Conservation (phyloP, 306 rosid genomes). For the Acmispon strigosus region DNA sequence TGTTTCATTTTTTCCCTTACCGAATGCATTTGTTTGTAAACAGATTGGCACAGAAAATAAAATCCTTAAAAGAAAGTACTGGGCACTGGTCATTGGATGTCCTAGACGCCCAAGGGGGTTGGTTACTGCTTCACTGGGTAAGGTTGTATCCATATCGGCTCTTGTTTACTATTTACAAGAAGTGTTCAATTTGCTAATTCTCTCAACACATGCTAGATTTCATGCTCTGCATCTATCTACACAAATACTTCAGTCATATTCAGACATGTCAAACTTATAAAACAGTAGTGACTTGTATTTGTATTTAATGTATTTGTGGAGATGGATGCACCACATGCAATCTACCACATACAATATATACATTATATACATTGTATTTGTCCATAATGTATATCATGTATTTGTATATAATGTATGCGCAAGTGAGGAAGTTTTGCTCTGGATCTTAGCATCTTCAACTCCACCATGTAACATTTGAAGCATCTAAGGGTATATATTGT, state of each 20-base stretch:
- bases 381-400: no score
- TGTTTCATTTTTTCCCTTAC: slow-evolving; percentile 7
- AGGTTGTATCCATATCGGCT: slow-evolving; percentile 46
- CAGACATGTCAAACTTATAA: background rate
- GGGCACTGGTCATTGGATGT: slow-evolving; percentile 91
- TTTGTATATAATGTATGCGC: background rate
- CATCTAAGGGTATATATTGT: background rate
- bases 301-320: background rate
- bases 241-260: background rate
- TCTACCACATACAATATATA: no score
- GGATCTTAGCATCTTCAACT: slow-evolving; percentile 5
- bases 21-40: slow-evolving; percentile 14
- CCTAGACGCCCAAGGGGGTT: slow-evolving; percentile 66
- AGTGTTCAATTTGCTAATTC: background rate
- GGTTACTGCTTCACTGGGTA: slow-evolving; percentile 69
- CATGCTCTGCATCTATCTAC: background rate
- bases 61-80: slow-evolving; percentile 61
- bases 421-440: background rate
- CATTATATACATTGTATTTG: no score
- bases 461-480: slow-evolving; percentile 4
- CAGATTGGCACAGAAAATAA: slow-evolving; percentile 34
- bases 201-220: background rate
- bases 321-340: no score
- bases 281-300: background rate
- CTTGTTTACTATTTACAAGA: slow-evolving; percentile 1